Percentiles rank a stretch among this genome's conserved stretches.
Evolutionary conservation across 768 basidiomycete species (phyloP).

Genomic region (Pleurotus tuoliensis): DNA sequence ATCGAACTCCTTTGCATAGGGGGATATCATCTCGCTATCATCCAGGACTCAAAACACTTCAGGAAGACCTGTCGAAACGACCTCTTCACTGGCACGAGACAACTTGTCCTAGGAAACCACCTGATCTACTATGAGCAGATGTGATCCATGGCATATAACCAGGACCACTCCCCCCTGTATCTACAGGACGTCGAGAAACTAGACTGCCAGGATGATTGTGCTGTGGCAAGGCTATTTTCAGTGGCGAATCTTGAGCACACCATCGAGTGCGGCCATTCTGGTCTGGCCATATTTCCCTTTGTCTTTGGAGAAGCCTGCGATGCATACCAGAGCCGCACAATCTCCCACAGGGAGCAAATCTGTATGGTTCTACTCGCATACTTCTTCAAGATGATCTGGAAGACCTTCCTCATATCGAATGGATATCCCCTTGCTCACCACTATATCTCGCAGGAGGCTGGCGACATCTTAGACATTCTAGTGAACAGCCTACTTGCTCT

Average conservation of each 20-base stretch:
- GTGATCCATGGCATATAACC: constrained; percentile 12
- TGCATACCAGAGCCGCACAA: constrained; percentile 22
- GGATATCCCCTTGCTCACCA: neutral
- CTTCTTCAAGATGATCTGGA: neutral
- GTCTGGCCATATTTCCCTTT: constrained; percentile 23
- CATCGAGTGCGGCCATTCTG: constrained; percentile 10
- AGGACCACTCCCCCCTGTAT: constrained; percentile 20
- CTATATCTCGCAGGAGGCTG: neutral
- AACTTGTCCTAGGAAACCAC: constrained; percentile 20
- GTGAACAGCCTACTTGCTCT: neutral
- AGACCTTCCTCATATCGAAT: neutral
- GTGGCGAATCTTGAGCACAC: constrained; percentile 18
- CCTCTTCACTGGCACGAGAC: constrained; percentile 26
- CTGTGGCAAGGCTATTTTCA: constrained; percentile 28
- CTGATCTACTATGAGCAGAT: constrained; percentile 16
- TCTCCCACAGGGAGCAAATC: constrained; percentile 15
- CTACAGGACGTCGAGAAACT: constrained; percentile 26
- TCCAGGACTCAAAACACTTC: constrained; percentile 34
- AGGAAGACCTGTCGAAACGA: constrained; percentile 33
- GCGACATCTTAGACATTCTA: neutral
- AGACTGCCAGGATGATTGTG: constrained; percentile 33
- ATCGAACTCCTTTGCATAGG: neutral
- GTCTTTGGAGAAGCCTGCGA: constrained; percentile 24
- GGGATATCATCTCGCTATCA: constrained; percentile 14
- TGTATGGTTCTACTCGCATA: constrained; percentile 14